phyloP scores from a whole-genome alignment of 257 asterid genomes.

The Solanum infundibuliforme region DNA sequence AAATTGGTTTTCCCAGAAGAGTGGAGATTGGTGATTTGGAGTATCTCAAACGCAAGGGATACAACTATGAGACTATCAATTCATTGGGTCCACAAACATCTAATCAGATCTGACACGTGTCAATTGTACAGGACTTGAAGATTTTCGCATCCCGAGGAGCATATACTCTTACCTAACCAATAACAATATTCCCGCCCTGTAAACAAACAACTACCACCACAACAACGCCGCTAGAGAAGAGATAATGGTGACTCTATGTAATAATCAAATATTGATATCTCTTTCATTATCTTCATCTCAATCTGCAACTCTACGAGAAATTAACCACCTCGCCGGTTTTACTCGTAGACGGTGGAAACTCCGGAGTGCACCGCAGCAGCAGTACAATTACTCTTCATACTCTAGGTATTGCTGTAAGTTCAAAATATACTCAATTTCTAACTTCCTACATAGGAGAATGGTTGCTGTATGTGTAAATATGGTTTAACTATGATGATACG shows the following conservation, averaged over 20 bases:
- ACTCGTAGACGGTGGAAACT: not conserved
- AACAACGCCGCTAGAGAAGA: not conserved
- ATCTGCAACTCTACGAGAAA: not conserved
- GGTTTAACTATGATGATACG: not conserved
- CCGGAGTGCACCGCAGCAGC: not conserved
- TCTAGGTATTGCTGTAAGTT: not conserved
- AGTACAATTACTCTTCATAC: not conserved
- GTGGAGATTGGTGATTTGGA: not conserved
- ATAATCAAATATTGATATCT: not conserved
- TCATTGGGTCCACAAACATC: not conserved
- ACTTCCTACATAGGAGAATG: not conserved
- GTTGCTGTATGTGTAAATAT: not conserved
- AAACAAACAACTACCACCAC: not conserved
- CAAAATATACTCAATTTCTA: not conserved
- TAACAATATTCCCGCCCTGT: not conserved
- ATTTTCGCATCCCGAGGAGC: not conserved
- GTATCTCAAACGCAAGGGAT: not conserved
- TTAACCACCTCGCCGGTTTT: not conserved
- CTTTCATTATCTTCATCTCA: not conserved
- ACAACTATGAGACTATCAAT: not conserved
- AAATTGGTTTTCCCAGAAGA: not conserved
- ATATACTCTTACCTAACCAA: not conserved
- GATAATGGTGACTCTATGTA: not conserved
- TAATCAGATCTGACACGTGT: not conserved
- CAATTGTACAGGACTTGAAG: not conserved